Percentiles rank a stretch among this genome's conserved stretches.
phyloP scores from a whole-genome alignment of 352 stramenopile species.

The Globisporangium heterothallicum region DNA sequence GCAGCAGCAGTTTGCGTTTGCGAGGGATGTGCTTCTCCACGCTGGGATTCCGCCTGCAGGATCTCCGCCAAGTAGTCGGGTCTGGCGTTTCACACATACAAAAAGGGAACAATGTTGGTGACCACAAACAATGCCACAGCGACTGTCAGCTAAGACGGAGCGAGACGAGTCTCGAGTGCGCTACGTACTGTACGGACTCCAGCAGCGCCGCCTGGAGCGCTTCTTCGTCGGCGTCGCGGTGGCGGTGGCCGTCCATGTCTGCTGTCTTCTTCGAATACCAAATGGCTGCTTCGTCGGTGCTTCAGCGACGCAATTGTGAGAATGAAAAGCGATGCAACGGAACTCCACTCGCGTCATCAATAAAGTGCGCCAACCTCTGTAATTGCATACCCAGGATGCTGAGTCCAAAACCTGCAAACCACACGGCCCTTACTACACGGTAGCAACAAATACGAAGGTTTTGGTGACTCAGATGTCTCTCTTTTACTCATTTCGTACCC shows the following conservation, averaged over 20 bases:
- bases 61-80: conserved; percentile 69
- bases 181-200: conserved; percentile 49
- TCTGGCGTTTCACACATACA: conserved; percentile 16
- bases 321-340: background rate
- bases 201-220: conserved; percentile 57
- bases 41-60: conserved; percentile 43
- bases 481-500: no score
- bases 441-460: no score
- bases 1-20: background rate
- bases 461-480: no score
- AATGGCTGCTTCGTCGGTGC: no score
- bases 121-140: background rate
- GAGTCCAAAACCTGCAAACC: no score
- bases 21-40: background rate
- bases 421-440: no score
- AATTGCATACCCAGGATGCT: background rate
- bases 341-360: background rate
- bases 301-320: background rate
- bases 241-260: conserved; percentile 7
- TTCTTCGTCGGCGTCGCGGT: conserved; percentile 66
- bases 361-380: background rate
- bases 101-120: background rate
- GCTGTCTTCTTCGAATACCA: no score
- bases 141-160: no score
- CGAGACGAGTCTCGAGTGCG: background rate